Evolutionary conservation across 2,329 filamentous ascomycete species (phyloP).

Genomic region (Cladophialophora immunda): DNA sequence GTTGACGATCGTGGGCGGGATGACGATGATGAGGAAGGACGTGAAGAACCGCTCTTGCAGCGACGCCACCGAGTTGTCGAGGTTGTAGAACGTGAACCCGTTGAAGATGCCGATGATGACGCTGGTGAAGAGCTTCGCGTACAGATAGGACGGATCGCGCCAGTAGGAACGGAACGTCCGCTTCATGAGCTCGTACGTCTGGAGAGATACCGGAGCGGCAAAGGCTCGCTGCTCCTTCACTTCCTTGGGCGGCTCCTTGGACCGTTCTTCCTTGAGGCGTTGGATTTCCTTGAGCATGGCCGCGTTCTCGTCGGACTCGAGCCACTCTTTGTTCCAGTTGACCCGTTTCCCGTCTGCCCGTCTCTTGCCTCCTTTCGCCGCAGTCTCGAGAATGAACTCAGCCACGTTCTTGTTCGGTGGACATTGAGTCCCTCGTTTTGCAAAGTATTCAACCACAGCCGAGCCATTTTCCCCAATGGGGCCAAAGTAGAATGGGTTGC

Average conservation of each 20-base stretch:
- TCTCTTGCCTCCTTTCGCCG: constrained; percentile 63
- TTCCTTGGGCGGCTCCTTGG: constrained; percentile 45
- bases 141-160: constrained; percentile 79
- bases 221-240: constrained; percentile 61
- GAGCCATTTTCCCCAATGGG: constrained; percentile 73
- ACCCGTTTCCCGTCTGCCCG: constrained; percentile 63
- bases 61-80: constrained; percentile 70
- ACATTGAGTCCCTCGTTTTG: constrained; percentile 70
- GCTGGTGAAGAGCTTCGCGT: constrained; percentile 77
- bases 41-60: constrained; percentile 84
- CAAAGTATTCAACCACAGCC: constrained; percentile 73
- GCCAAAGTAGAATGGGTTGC: constrained; percentile 78
- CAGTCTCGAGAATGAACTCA: constrained; percentile 72
- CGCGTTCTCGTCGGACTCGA: constrained; percentile 68
- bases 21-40: constrained; percentile 69
- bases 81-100: constrained; percentile 77
- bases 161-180: constrained; percentile 77
- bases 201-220: constrained; percentile 69
- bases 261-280: constrained; percentile 67
- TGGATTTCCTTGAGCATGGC: constrained; percentile 71
- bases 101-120: constrained; percentile 80
- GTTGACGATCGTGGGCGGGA: constrained; percentile 77
- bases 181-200: constrained; percentile 73
- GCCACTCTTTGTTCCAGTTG: constrained; percentile 81
- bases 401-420: constrained; percentile 72